A percentile compares a stretch with the other conserved stretches of the same genome.
Conservation (phyloP, 2,329 filamentous ascomycete genomes). For the Aureobasidium melanogenum region DNA sequence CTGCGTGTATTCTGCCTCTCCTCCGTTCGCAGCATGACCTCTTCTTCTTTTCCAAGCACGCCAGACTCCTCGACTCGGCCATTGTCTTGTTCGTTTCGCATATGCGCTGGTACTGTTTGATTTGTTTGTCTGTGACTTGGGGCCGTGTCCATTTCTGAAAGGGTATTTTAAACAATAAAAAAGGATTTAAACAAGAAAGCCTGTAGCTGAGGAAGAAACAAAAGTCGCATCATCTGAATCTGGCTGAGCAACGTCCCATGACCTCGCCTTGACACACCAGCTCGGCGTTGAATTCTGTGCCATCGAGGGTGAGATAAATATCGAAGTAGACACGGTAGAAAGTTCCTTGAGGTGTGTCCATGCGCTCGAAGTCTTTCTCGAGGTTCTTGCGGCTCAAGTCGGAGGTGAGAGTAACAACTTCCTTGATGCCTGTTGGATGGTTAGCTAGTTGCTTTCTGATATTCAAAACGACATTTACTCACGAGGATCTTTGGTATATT, state of each 20-base stretch:
- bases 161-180: constrained; percentile 8
- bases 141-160: neutral
- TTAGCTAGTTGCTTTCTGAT: neutral
- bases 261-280: constrained; percentile 98
- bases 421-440: constrained; percentile 72
- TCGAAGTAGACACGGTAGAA: constrained; percentile 72
- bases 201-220: neutral
- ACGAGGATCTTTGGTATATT: constrained; percentile 99
- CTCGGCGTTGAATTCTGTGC: constrained; percentile 95
- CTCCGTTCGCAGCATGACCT: neutral
- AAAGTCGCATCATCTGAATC: constrained; percentile 53
- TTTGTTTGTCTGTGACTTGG: neutral
- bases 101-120: neutral
- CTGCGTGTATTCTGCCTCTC: neutral
- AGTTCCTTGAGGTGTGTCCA: constrained; percentile 96
- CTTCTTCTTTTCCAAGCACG: neutral
- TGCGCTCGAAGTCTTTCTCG: constrained; percentile 97
- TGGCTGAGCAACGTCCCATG: constrained; percentile 90
- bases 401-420: constrained; percentile 94
- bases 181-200: neutral
- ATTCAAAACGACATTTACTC: constrained; percentile 40
- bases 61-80: neutral
- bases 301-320: constrained; percentile 85
- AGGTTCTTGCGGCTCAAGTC: constrained; percentile 96
- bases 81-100: neutral